Conservation (phyloP, 2,329 filamentous ascomycete species). For the Alternaria triticimaculans region DNA sequence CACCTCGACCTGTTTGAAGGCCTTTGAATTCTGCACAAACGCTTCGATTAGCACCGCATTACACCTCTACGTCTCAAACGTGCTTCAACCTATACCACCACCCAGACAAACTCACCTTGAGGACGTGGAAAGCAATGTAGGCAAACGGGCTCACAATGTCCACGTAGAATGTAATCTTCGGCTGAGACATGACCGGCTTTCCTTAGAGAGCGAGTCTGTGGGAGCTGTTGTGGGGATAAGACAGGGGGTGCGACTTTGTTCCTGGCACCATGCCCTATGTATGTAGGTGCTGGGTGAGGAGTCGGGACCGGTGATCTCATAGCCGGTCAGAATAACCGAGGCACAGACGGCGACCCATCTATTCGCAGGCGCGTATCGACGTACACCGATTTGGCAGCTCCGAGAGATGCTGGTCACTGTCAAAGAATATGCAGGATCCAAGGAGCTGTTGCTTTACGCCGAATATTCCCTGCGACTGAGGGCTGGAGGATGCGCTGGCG, state of each 20-base stretch:
- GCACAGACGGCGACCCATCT: neutral
- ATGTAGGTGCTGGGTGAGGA: neutral
- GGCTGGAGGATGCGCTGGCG: neutral
- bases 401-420: neutral
- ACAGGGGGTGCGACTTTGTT: neutral
- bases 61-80: neutral
- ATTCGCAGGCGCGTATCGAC: neutral
- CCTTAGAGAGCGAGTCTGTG: neutral
- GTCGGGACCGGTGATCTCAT: neutral
- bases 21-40: conserved; percentile 57
- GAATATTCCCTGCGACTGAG: neutral
- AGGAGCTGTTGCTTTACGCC: neutral
- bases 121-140: conserved; percentile 65
- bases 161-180: conserved; percentile 63
- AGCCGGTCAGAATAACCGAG: conserved; percentile 3
- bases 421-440: neutral
- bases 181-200: conserved; percentile 50
- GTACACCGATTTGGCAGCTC: neutral
- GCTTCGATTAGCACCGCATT: neutral
- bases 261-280: neutral
- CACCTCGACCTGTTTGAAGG: conserved; percentile 62
- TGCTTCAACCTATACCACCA: neutral
- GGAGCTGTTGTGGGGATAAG: neutral
- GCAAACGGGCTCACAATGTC: conserved; percentile 67
- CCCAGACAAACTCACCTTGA: conserved; percentile 53